Base-by-base conservation (phyloP, 331 rosid species). In the Malus hybrid region DNA sequence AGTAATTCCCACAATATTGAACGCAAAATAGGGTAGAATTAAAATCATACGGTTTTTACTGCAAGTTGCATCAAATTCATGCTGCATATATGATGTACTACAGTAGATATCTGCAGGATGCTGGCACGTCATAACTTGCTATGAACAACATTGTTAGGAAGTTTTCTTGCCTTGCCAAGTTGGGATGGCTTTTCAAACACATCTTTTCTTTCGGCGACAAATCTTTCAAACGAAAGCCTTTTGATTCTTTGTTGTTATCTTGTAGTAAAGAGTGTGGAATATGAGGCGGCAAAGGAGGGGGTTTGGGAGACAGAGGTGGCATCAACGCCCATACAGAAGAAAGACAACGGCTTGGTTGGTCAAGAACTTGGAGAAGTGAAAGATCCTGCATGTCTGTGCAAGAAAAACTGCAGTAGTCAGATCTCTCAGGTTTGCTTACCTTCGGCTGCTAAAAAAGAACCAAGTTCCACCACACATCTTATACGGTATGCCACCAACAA, bases 241-340 rank as follows among this genome's bases (percentile, higher is more conserved):
- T 92, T 46, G 39, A 81, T 76, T 83, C 85, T 81, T 88, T 79
- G 76, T 73, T 57, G 64, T 81, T 74, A 44, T 81, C 71, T 32
- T 84, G 85, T 54, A 56, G 77, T 57, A 65, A 80, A 32, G 90
- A 77, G 42, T 56, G 83, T 14, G 86, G 87, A 70, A 59, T 69
- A 72, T 68, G 71, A 55, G 85, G 84, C 77, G 83, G 84, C 77
- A 80, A n/a, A n/a, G 89, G 88, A 62, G 82, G 84, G 61, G 82
- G 84, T 81, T 85, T 83, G 13, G 90, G 91, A 79, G 91, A 81
- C 63, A 88, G 73, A 8, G 92, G 93, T 6, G 87, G 90, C 93
- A 84, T 85, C 89, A 92, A 79, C 36, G 96, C 95, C 99, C 99
- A 94, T 19, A 92, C 85, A 1, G 91, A 86, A 69, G 93, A 88